A percentile compares a stretch with the other conserved stretches of the same genome.
Evolutionary conservation across 805 yeast genomes (phyloP).

Genomic region (Kazachstania taianensis): DNA sequence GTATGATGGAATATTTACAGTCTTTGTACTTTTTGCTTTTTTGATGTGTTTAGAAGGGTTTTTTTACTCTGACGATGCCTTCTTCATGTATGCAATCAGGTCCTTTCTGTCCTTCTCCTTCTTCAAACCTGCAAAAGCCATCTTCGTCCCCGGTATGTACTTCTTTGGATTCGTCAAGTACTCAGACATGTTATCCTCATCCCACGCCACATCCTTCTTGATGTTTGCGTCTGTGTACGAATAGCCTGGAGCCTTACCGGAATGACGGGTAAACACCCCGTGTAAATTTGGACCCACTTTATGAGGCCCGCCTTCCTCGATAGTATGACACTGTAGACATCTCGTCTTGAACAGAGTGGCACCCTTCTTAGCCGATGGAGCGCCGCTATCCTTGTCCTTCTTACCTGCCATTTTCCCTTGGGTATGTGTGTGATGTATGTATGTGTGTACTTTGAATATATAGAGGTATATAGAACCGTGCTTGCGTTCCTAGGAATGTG

Average conservation of each 20-base stretch:
- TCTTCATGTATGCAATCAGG: constrained; percentile 72
- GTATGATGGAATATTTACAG: too few species aligned
- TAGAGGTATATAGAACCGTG: too few species aligned
- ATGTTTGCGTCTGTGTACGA: constrained; percentile 98
- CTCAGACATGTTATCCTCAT: constrained; percentile 78
- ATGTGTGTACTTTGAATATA: too few species aligned
- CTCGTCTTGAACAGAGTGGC: constrained; percentile 97
- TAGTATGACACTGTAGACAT: constrained; percentile 98
- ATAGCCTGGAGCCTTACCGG: constrained; percentile 89
- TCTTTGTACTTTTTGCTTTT: too few species aligned
- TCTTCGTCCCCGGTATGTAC: constrained; percentile 99
- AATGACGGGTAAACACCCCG: constrained; percentile 86
- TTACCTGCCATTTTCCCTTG: too few species aligned
- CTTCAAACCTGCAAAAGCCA: constrained; percentile 99
- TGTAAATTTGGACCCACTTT: constrained; percentile 98
- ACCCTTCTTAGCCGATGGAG: constrained; percentile 66
- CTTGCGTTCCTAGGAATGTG: too few species aligned
- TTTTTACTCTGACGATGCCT: constrained; percentile 31
- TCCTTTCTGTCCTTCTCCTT: constrained; percentile 98
- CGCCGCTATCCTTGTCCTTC: constrained; percentile 3
- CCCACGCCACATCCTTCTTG: constrained; percentile 87
- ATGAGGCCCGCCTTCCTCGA: constrained; percentile 91
- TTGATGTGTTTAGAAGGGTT: too few species aligned
- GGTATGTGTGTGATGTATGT: too few species aligned
- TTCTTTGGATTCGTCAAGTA: constrained; percentile 99